phyloP scores from a whole-genome alignment of 2,329 filamentous ascomycete species.

The Penicillium sp. region DNA sequence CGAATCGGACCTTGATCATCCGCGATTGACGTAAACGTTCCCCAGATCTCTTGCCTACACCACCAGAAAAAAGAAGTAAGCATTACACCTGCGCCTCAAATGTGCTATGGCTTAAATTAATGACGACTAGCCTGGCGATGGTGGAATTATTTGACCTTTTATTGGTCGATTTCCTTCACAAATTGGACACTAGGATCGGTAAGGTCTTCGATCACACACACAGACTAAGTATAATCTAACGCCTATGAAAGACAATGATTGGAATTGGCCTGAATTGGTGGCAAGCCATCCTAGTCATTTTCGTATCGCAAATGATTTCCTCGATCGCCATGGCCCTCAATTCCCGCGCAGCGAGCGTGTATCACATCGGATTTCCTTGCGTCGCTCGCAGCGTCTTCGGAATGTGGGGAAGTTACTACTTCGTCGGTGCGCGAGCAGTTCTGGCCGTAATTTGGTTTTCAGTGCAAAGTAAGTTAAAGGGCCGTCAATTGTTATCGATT shows the following conservation, averaged over 20 bases:
- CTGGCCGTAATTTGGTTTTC: constrained; percentile 4
- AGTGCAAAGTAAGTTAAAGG: constrained; percentile 1
- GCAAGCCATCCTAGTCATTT: constrained; percentile 5
- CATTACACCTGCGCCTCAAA: background rate
- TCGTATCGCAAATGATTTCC: constrained; percentile 2
- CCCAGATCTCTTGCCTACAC: constrained; percentile 2
- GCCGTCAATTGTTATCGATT: background rate
- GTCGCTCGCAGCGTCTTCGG: constrained; percentile 5
- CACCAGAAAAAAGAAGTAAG: constrained; percentile 4
- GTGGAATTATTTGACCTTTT: constrained; percentile 6
- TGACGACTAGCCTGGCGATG: constrained; percentile 1
- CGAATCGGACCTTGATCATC: background rate
- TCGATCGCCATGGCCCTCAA: constrained; percentile 5
- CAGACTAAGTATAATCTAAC: background rate
- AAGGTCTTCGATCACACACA: background rate
- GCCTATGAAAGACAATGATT: background rate
- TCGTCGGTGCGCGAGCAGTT: constrained; percentile 2
- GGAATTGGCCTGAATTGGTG: constrained; percentile 6
- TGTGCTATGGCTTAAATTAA: background rate
- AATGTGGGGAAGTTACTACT: constrained; percentile 6
- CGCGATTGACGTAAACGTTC: background rate
- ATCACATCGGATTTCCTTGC: constrained; percentile 1
- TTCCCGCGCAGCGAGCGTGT: background rate
- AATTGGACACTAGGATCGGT: constrained; percentile 7
- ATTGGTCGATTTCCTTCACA: constrained; percentile 5